Percentiles rank a stretch among this genome's conserved stretches.
Evolutionary conservation across 192 early-diverging fungal species (phyloP).

Genomic region (Gigaspora rosea): DNA sequence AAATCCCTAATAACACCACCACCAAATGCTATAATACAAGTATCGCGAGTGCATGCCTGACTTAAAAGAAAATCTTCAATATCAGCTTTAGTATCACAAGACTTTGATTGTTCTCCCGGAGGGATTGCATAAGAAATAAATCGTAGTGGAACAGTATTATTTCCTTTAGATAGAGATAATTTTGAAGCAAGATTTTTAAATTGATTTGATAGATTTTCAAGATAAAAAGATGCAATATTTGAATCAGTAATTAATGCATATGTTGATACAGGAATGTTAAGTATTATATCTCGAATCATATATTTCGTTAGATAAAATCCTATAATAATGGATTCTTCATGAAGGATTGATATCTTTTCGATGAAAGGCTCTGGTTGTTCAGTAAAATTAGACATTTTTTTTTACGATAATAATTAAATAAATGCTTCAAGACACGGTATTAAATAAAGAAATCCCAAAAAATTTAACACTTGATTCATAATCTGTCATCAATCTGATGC

Average conservation of each 20-base stretch:
- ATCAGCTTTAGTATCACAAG: conserved; percentile 77
- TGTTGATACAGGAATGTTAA: conserved; percentile 71
- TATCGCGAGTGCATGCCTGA: conserved; percentile 87
- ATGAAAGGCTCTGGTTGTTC: conserved; percentile 54
- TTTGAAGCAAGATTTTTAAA: conserved; percentile 10
- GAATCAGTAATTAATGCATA: conserved; percentile 88
- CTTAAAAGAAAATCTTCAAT: conserved; percentile 93
- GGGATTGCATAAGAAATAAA: conserved; percentile 78
- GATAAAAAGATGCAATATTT: conserved; percentile 80
- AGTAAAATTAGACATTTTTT: not conserved
- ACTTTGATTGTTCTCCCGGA: conserved; percentile 89
- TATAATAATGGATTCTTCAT: conserved; percentile 81
- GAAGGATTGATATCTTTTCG: conserved; percentile 82
- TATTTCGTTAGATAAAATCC: conserved; percentile 80
- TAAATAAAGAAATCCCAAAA: no score
- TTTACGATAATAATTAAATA: no score
- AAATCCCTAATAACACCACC: conserved; percentile 98
- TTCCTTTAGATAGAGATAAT: conserved; percentile 27
- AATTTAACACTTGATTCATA: no score
- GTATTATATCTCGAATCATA: conserved; percentile 73
- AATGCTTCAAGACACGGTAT: no score
- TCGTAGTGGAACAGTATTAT: conserved; percentile 40
- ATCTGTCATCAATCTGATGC: no score
- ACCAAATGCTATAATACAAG: conserved; percentile 89
- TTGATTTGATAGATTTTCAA: conserved; percentile 55